Conservation (phyloP, 2,329 filamentous ascomycete genomes). For the Sarocladium strictum region DNA sequence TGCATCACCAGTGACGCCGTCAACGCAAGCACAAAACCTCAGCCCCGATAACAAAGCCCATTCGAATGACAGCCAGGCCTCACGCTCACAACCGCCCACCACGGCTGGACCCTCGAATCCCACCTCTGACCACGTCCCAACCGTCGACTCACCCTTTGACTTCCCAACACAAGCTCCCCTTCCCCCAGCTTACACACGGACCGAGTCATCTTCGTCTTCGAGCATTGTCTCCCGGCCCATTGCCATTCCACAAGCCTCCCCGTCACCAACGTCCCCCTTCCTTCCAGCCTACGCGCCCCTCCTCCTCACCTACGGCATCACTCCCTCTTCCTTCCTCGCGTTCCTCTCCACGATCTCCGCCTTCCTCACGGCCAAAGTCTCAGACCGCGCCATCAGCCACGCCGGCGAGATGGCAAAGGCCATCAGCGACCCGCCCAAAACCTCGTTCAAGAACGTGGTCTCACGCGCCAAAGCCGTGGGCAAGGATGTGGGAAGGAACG, state of each 20-base stretch:
- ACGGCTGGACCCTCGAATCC: not conserved
- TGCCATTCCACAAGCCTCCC: slow-evolving; percentile 32
- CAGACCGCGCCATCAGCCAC: slow-evolving; percentile 36
- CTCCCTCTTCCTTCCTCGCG: slow-evolving; percentile 25
- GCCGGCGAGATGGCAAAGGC: slow-evolving; percentile 33
- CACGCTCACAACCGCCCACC: not conserved
- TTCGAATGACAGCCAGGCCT: not conserved
- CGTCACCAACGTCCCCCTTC: slow-evolving; percentile 30
- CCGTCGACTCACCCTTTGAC: slow-evolving; percentile 25
- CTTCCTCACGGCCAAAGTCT: slow-evolving; percentile 39
- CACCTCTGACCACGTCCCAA: slow-evolving; percentile 16
- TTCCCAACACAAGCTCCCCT: slow-evolving; percentile 29
- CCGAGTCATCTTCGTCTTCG: not conserved
- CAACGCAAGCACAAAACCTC: not conserved
- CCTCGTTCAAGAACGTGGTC: slow-evolving; percentile 29
- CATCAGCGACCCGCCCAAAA: slow-evolving; percentile 28
- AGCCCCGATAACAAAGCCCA: not conserved
- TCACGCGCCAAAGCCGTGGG: slow-evolving; percentile 31
- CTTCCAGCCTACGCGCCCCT: slow-evolving; percentile 30
- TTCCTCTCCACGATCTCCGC: slow-evolving; percentile 36
- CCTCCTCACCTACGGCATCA: slow-evolving; percentile 32
- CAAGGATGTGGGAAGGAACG: slow-evolving; percentile 26
- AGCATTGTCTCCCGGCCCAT: slow-evolving; percentile 20
- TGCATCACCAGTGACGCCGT: not conserved
- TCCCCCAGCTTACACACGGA: slow-evolving; percentile 14